A percentile compares a stretch with the other conserved stretches of the same genome.
These are phyloP conservation scores for Kalaharituber pfeilii DNA, from an alignment of 2,329 filamentous ascomycete genomes.

Conservation along the genomic window DNA sequence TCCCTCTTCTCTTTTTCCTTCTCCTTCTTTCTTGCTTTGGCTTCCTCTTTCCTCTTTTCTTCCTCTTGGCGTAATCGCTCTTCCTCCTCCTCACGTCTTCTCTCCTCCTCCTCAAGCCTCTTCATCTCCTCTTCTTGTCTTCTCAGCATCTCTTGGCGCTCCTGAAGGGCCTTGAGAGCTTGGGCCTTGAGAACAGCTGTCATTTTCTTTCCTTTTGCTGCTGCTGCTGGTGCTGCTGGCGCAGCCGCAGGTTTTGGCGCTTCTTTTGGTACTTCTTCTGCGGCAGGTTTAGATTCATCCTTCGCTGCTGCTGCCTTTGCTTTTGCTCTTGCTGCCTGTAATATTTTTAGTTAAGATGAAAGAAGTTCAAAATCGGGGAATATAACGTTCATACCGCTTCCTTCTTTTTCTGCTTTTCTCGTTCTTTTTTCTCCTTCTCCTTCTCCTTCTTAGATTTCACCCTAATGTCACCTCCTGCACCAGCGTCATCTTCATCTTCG, in stretches of 20 bases:
- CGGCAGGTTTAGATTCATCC: conserved; percentile 25
- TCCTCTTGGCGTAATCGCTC: conserved; percentile 29
- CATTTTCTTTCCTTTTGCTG: conserved; percentile 78
- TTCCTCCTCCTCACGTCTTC: conserved; percentile 39
- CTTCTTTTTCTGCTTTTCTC: conserved; percentile 96
- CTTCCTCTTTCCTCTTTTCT: conserved; percentile 50
- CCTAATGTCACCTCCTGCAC: conserved; percentile 41
- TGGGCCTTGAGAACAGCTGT: conserved; percentile 51
- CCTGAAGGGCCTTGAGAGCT: conserved; percentile 56
- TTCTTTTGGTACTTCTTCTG: conserved; percentile 25
- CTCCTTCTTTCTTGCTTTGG: conserved; percentile 64
- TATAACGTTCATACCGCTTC: conserved; percentile 51
- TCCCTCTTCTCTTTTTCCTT: conserved; percentile 75
- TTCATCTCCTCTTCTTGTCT: conserved; percentile 47
- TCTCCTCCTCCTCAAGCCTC: conserved; percentile 48
- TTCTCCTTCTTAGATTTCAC: conserved; percentile 96
- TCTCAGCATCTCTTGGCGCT: conserved; percentile 64
- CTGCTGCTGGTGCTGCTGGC: conserved; percentile 23
- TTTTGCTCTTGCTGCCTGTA: conserved; percentile 34
- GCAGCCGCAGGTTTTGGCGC: conserved; percentile 13
- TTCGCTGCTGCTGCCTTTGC: conserved; percentile 34
- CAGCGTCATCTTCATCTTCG: conserved; percentile 38
- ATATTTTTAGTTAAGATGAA: conserved; percentile 11
- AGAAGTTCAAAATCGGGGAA: conserved; percentile 3
- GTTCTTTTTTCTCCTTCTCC: conserved; percentile 93